Evolutionary conservation across 2,329 filamentous ascomycete genomes (phyloP), one percentile per base, ranked within the genome.

Genomic region (Byssothecium circinans): DNA sequence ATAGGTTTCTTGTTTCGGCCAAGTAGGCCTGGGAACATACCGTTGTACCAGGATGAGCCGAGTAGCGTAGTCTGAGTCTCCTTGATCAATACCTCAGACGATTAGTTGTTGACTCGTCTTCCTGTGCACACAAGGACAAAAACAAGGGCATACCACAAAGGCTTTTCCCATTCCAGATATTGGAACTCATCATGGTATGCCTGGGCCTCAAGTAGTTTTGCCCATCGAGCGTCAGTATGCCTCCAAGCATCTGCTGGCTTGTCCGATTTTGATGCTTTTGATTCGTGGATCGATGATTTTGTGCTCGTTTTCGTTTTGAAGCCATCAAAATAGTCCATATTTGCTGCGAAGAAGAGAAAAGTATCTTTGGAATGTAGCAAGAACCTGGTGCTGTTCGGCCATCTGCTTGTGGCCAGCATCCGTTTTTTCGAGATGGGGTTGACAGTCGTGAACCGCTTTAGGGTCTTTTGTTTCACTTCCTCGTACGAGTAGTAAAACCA

Each of bases 311-410:
- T n/a, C n/a, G n/a, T n/a, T n/a, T n/a, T n/a, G n/a, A n/a, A n/a
- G n/a, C n/a, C n/a, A n/a, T n/a, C n/a, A n/a, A n/a, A n/a, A n/a
- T n/a, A n/a, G n/a, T n/a, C n/a, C 36, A 8, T 8, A 41, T 19
- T 41, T 32, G 15, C 20, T 33, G 14, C 32, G 15, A 46, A 40
- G 25, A 54, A 43, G 10, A 54, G 23, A 14, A 40, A 36, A 4
- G 49, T 47, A 17, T 54, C 52, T 25, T 32, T 29, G 4, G 49
- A 47, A 33, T 47, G 49, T 20, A 54, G 39, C 2, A 49, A 14
- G 20, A 52, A 54, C 29, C 52, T 38, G 15, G 15, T 54, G 29
- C 44, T 39, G 1, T n/a, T n/a, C 6, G 40, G 22, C 5, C 33
- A 41, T 3, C 52, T 45, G 2, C 37, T 40, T 8, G 37, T 29